Base-by-base conservation (phyloP, 805 yeast species). In the Yarrowia sp. region DNA sequence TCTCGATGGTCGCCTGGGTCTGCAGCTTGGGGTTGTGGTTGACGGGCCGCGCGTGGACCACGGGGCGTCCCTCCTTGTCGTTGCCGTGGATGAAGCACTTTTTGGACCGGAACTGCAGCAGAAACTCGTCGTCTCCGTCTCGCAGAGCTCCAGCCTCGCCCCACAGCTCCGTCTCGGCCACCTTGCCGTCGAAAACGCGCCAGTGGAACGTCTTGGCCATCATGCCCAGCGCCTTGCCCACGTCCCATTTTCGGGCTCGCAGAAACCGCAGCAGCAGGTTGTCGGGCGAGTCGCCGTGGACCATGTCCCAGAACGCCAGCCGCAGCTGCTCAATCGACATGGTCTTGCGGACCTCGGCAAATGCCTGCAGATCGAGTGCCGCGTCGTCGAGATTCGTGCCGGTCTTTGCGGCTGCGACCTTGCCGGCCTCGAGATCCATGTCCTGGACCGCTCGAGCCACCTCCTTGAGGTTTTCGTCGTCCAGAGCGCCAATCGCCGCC, bases 241-340 rank as follows among this genome's bases (percentile, higher is more conserved):
- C 78, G 66, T 87, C 84, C 86, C 90, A 90, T 74, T 90, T 90
- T 74, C 97, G 84, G 35, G 97, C 97, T 67, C 96, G 80, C 27
- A 89, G 73, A 68, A 87, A 92, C 69, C 96, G 81, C 69, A 92
- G 78, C 27, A 90, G 56, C 66, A 86, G 74, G 68, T 88, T 86
- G 72, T 94, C 99, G 2, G 96, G 88, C 42, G 86, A 79, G 71
- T 93, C 98, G 35, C 84, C 81, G 73, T 93, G 84, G 61, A 84
- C 69, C 78, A 85, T 78, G 36, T 76, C 71, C 86, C 87, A 82
- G 69, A 85, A 78, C 65, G 80, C 79, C 6, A 71, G 72, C 65
- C 82, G 81, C 8, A 84, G 69, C 18, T 77, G 78, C 21, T 77
- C 78, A 0, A 55, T 55, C 22, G 61, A 55, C 61, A 55, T 55